Evolutionary conservation across 208 protist genomes (phyloP), one percentile per base, ranked within the genome.

Genomic region (Sergeia podlipaevii): DNA sequence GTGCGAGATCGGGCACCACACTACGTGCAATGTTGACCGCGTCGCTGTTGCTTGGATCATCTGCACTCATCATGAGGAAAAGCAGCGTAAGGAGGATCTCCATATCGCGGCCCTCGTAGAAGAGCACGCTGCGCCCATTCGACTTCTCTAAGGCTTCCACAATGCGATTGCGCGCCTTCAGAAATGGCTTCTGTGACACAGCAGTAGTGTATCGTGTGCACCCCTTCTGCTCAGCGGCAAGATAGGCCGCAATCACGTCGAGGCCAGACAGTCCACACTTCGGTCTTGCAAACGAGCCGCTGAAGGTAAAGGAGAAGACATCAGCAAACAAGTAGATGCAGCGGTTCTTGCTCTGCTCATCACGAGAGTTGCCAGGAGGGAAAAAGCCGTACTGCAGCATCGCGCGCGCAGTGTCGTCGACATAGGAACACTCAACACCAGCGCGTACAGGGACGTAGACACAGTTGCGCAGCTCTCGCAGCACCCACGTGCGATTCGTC

Each of bases 281-380:
- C 24, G 84, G 84, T 2, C 88, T 62, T 1, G 85, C 56, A 2
- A 85, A 32, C 1, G 73, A 43, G 0, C 55, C 79, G 10, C 58
- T 44, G 48, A 77, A 87, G 10, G 88, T 95, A 66, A 92, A 92
- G 30, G 88, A 91, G 50, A 87, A 89, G 32, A 83, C 55, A 11
- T 95, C 84, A 0, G 84, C 72, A 51, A 95, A 92, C 54, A 92
- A 65, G 63, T 74, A 95, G 46, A 95, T 85, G 58, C 80, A 87
- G 21, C 73, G 75, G 62, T 95, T 91, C 60, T 80, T 70, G 50
- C 54, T 90, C 15, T 64, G 42, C 8, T 65, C 69, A 55, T 95
- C 84, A 34, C 61, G 51, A 17, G 80, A 74, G 10, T 53, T 37
- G n/a, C 43, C 44, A 6, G 65, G 46, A 3, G 84, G 78, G 59